phyloP scores from a whole-genome alignment of 1,284 basidiomycete species.

The Sphagnurus paluster region DNA sequence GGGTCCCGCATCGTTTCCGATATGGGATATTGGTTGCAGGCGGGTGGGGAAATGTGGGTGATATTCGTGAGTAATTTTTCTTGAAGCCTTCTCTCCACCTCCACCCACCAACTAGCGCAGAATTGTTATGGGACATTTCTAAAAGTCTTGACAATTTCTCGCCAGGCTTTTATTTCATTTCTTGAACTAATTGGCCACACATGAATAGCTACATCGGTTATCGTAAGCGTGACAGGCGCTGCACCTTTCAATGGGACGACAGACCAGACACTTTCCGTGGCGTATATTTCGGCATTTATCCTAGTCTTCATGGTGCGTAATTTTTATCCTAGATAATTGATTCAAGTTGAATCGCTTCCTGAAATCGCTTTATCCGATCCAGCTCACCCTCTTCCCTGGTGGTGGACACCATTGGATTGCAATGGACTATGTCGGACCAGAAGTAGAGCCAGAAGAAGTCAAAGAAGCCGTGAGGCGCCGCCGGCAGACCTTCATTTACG shows the following conservation, averaged over 20 bases:
- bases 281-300: constrained; percentile 56
- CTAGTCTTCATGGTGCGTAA: constrained; percentile 36
- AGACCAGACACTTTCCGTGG: constrained; percentile 55
- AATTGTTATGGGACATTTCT: too few relatives aligned
- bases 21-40: constrained; percentile 63
- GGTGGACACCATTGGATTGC: constrained; percentile 54
- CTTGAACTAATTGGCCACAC: background rate
- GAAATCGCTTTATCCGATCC: constrained; percentile 2
- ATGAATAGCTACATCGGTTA: constrained; percentile 55
- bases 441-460: constrained; percentile 55
- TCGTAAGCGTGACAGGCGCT: constrained; percentile 37
- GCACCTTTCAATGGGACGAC: constrained; percentile 34
- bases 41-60: constrained; percentile 64
- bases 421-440: constrained; percentile 63
- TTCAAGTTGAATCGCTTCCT: constrained; percentile 25
- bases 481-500: constrained; percentile 21
- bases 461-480: constrained; percentile 37
- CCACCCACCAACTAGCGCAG: too few relatives aligned
- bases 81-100: background rate
- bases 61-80: constrained; percentile 54
- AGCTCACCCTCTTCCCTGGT: constrained; percentile 66
- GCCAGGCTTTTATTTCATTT: background rate
- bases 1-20: constrained; percentile 77
- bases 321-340: constrained; percentile 20
- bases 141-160: too few relatives aligned